Conservation (phyloP, 768 basidiomycete genomes). For the Tephrocybe sp. region DNA sequence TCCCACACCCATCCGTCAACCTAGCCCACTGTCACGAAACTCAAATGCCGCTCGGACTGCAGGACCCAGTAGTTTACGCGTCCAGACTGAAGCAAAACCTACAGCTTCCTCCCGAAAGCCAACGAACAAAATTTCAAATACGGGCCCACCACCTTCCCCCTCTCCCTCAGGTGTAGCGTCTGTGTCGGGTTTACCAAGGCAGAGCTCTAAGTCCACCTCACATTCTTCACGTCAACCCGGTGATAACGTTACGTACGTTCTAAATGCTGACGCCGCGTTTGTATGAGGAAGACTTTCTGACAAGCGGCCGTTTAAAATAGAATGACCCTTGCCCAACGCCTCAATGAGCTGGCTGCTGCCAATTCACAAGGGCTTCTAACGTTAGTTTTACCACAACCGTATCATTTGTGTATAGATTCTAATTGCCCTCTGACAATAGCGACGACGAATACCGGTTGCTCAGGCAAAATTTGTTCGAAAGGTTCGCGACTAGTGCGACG, state of each 20-base stretch:
- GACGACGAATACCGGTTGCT: conserved; percentile 85
- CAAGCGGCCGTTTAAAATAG: conserved; percentile 34
- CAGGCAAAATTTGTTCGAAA: conserved; percentile 81
- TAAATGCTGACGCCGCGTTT: conserved; percentile 2
- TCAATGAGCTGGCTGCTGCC: conserved; percentile 77
- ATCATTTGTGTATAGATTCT: not conserved
- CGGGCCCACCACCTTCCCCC: conserved; percentile 16
- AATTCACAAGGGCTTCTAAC: conserved; percentile 78
- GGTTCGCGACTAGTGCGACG: conserved; percentile 56
- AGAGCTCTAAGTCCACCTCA: conserved; percentile 21
- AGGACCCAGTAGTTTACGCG: conserved; percentile 27
- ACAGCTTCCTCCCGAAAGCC: conserved; percentile 20
- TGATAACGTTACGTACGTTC: conserved; percentile 55
- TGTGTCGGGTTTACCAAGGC: conserved; percentile 22
- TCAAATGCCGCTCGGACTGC: conserved; percentile 18
- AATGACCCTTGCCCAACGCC: conserved; percentile 72
- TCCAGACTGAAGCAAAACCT: conserved; percentile 21
- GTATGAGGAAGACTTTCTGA: not conserved
- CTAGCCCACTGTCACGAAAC: conserved; percentile 24
- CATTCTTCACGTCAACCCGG: conserved; percentile 34
- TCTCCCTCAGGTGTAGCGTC: conserved; percentile 17
- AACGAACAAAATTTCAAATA: conserved; percentile 2
- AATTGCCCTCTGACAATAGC: conserved; percentile 35
- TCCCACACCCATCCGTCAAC: conserved; percentile 17
- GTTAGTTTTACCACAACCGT: conserved; percentile 37